Evolutionary conservation across 192 early-diverging fungal genomes (phyloP), one percentile per base, ranked within the genome.

Genomic region (Chytriomyces sp.): DNA sequence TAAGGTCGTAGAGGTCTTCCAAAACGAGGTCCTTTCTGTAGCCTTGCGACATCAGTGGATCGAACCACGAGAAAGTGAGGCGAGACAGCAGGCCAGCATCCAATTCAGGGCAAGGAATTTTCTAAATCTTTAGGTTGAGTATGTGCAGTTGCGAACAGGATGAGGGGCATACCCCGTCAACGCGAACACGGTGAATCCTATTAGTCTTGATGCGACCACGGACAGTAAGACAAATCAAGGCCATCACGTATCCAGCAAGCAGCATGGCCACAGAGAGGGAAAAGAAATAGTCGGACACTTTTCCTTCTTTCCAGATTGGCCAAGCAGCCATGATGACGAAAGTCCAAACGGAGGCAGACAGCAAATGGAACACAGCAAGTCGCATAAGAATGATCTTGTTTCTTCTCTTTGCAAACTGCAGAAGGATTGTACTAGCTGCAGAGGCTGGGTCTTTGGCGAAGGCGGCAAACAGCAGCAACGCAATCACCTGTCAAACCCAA

Each of bases 1-100:
- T 79, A 12, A 91, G 63, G 5, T 74, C 67, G 56, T 78, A 81
- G 44, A 91, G 63, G 40, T 91, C 86, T 31, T 66, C 33, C n/a
- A 77, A 76, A n/a, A 80, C 77, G 25, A 91, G 78, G 32, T 73
- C 74, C 32, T 77, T 68, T 67, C 38, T 73, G 39, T 75, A 77
- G 41, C 78, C 87, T 4, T 75, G 73, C 5, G 72, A 58, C 59
- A 93, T 72, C 28, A 92, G 55, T 12, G 83, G 71, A 70, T 80
- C 82, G 2, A 81, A 66, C 81, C 88, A 86, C 19, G 79, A 74
- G 59, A 88, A 89, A 0, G 70, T 72, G 30, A 58, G 12, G 12
- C 76, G 59, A 19, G 70, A 73, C 25, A 80, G 32, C 17, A 66
- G 39, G 22, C 12, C 19, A 22, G 64, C 64, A 31, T 66, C 64